Evolutionary conservation across 495 filamentous ascomycete species (phyloP), one percentile per base, ranked within the genome.

Genomic region (Neurospora tetraspora): DNA sequence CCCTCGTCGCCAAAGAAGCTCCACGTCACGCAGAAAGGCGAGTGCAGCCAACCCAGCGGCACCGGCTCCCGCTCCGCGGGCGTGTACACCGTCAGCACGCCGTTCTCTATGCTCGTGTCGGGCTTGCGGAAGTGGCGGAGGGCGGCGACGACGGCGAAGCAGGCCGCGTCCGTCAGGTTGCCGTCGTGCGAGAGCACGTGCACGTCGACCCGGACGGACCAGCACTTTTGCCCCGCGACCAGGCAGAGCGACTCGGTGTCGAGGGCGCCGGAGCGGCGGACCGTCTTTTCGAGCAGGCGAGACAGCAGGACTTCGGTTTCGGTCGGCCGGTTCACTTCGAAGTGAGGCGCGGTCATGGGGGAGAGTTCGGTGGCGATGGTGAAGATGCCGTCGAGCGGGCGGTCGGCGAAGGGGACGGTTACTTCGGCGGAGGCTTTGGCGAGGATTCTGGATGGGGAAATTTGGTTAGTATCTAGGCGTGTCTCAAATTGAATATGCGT

Each of bases 211-310:
- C 93, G 91, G 70, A 99, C 86, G 68, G 88, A 89, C 92, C 96
- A 99, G 82, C 92, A 94, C 81, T 94, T 96, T 71, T 91, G 85
- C 16, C 93, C 94, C 34, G 96, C 94, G 31, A 98, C 82, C 16
- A 99, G 92, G 80, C 96, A 99, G 38, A 99, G 88, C 2, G 94
- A 96, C 83, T 99, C 96, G 37, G 94, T 97, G 78, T 97, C 94
- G 34, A 99, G 86, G 11, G 96, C 96, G 73, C 89, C 89, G 8
- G 94, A 97, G 68, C 95, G 93, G 37, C 96, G 95, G 73, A 99
- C 89, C 18, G 96, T 90, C 76, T 96, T 94, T 81, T 99, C 96
- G 42, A 99, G 91, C 69, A 94, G 86, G 43, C 94, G 90, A 11
- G 94, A 92, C 59, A 97, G 89, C 71, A 96, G 87, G 2, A 92